A percentile compares a stretch with the other conserved stretches of the same genome.
These are phyloP conservation scores for Russula griseocarnosa DNA, from an alignment of 768 basidiomycete genomes.

Conservation along the genomic window DNA sequence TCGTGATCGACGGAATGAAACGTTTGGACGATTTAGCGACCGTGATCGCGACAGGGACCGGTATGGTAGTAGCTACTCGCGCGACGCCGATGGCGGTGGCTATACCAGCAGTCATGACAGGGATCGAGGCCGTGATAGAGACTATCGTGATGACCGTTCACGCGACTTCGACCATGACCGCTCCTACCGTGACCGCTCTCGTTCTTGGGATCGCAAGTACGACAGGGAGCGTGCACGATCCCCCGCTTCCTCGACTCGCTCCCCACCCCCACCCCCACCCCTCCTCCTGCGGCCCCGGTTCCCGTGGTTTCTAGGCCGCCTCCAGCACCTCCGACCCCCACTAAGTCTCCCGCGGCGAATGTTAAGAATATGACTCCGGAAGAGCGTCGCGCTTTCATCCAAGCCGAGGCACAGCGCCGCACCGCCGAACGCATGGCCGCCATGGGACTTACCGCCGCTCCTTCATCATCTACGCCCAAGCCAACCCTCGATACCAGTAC, in stretches of 20 bases:
- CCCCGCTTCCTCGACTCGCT: conserved; percentile 39
- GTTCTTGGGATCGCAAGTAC: conserved; percentile 30
- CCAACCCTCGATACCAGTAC: conserved; percentile 71
- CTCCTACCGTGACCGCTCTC: conserved; percentile 32
- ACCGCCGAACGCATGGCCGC: conserved; percentile 83
- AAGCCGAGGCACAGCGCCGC: conserved; percentile 74
- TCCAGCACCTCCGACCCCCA: conserved; percentile 49
- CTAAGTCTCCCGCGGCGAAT: conserved; percentile 57
- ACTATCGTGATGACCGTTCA: conserved; percentile 38
- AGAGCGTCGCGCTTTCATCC: conserved; percentile 73
- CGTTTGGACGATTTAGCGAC: conserved; percentile 66
- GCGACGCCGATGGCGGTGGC: conserved; percentile 36
- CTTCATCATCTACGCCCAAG: conserved; percentile 39
- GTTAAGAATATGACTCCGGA: conserved; percentile 78
- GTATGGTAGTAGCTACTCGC: conserved; percentile 33
- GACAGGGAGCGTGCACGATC: conserved; percentile 36
- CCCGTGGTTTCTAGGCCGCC: conserved; percentile 42
- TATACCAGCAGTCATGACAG: conserved; percentile 43
- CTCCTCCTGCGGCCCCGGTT: conserved; percentile 42
- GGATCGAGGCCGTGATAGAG: conserved; percentile 38
- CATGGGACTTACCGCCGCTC: conserved; percentile 60
- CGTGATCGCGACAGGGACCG: conserved; percentile 37
- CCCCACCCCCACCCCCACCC: conserved; percentile 49
- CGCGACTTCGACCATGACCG: conserved; percentile 45
- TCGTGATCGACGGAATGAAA: conserved; percentile 79